phyloP scores from a whole-genome alignment of 2,329 filamentous ascomycete species.

The Calonectria hawksworthii region DNA sequence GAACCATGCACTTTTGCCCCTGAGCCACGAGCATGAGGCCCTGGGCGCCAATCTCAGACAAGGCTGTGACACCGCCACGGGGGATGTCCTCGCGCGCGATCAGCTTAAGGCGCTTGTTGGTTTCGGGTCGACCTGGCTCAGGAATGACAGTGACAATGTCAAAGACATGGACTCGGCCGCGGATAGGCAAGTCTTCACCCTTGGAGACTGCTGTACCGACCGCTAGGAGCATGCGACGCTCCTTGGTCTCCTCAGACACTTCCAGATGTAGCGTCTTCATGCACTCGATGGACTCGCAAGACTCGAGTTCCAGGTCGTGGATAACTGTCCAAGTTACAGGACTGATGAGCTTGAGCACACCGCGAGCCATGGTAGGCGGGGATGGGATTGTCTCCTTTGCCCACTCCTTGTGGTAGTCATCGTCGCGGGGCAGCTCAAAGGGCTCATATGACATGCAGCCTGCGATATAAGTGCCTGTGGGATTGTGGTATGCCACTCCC shows the following conservation, averaged over 20 bases:
- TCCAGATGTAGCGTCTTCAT: constrained; percentile 89
- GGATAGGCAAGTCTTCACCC: constrained; percentile 90
- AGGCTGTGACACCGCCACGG: constrained; percentile 90
- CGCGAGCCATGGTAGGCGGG: constrained; percentile 78
- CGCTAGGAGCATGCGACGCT: constrained; percentile 84
- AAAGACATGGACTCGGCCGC: constrained; percentile 89
- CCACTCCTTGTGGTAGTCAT: constrained; percentile 87
- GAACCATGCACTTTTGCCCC: constrained; percentile 97
- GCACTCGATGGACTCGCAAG: constrained; percentile 83
- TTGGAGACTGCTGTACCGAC: constrained; percentile 89
- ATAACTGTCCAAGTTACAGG: constrained; percentile 84
- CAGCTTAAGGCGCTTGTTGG: constrained; percentile 86
- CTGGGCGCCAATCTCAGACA: constrained; percentile 88
- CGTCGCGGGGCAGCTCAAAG: constrained; percentile 89
- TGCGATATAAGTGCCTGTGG: constrained; percentile 81
- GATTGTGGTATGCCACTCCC: constrained; percentile 81
- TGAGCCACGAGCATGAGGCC: constrained; percentile 92
- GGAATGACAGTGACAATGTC: constrained; percentile 94
- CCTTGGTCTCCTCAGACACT: constrained; percentile 90
- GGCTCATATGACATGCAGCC: constrained; percentile 77
- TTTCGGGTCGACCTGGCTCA: constrained; percentile 87
- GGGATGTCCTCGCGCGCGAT: constrained; percentile 90
- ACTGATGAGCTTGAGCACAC: constrained; percentile 83
- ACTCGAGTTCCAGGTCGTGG: constrained; percentile 80
- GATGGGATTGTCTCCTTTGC: constrained; percentile 76